Base-by-base conservation (phyloP, 2,329 filamentous ascomycete species). In the Venturia carpophila region DNA sequence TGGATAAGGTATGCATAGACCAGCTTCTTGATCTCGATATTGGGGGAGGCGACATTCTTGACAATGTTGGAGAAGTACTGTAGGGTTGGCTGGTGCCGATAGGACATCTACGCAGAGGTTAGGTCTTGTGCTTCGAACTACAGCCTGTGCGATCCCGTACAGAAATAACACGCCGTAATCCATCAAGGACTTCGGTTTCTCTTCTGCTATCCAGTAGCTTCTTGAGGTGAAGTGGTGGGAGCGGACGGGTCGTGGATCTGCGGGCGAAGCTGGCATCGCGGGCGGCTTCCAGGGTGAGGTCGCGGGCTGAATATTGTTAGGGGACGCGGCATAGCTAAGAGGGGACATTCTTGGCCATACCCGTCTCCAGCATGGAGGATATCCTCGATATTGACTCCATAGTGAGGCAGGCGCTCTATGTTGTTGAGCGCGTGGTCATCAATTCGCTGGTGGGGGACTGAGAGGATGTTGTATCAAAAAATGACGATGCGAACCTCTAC, bases 371-470 rank as follows among this genome's bases (percentile, higher is more conserved):
- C 79, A 97, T 85, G 75, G 87, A 91, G 71, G 92, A 96, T 77
- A 99, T 95, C 73, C 90, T 86, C 69, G 93, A 92, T 74, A 97
- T 92, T 27, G 93, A 96, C 84, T 99, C 94, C 94, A 99, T 99
- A 27, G n/a, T 61, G 37, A 43, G 17, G 3, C 37, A n/a, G 30
- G 24, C 27, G 52, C 9, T 5, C 37, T 58, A 30, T 37, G 27
- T 58, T 58, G 52, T 37, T 11, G 52, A n/a, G 30, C 17, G 27
- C 27, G 17, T n/a, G 52, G 52, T 37, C 24, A 58, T n/a, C n/a
- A n/a, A n/a, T 37, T 41, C 39, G 10, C 9, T 58, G 30, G 52
- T 58, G 52, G 52, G 52, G 52, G 52, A 5, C 15, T 21, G 15
- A 15, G 47, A 11, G 19, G n/a, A 15, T 37, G 5, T 2, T n/a